Evolutionary conservation across 176 grass and related monocot species (phyloP), one percentile per base, ranked within the genome.

Genomic region (Phoenix roebelenii): DNA sequence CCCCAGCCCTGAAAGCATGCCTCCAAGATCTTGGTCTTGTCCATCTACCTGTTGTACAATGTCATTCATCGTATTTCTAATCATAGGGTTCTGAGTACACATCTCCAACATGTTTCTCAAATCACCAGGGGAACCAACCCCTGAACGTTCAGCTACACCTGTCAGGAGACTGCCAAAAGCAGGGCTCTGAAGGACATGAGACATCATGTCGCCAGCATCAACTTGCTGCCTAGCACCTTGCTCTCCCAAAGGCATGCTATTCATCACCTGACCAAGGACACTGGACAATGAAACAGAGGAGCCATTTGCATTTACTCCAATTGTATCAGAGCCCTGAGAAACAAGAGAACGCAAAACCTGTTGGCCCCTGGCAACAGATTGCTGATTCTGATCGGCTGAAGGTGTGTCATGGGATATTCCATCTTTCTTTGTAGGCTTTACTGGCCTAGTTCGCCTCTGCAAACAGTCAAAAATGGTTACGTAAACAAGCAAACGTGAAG

Each of bases 61-160:
- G 44, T 73, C 72, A 72, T 77, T 76, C 63, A 97, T 65, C 17
- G 88, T 83, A 68, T 77, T 70, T 39, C 79, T 78, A 26, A 97
- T 54, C 19, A 78, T 70, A 74, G 81, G 84, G 60, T 61, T 90
- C 66, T 72, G 75, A 50, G 82, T 79, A 23, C 83, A 68, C 57
- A 85, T 81, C 49, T 97, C 87, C 92, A 88, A 80, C 76, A 97
- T 73, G 17, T 64, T 78, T 70, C 76, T 88, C 51, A 91, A 68
- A 58, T 82, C 76, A 67, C 60, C 35, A 63, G 76, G 61, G 0
- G 87, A 97, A 3, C 82, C 78, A 58, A 82, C 25, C 15, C 81
- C 87, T 15, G 80, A 72, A 50, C 91, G 87, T 19, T 65, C 72
- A 60, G 86, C 83, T 22, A 96, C 84, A 56, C 79, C 79, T 23